Percentiles rank a stretch among this genome's conserved stretches.
Conservation (phyloP, 257 asterid species). For the Cynanchum wilfordii region DNA sequence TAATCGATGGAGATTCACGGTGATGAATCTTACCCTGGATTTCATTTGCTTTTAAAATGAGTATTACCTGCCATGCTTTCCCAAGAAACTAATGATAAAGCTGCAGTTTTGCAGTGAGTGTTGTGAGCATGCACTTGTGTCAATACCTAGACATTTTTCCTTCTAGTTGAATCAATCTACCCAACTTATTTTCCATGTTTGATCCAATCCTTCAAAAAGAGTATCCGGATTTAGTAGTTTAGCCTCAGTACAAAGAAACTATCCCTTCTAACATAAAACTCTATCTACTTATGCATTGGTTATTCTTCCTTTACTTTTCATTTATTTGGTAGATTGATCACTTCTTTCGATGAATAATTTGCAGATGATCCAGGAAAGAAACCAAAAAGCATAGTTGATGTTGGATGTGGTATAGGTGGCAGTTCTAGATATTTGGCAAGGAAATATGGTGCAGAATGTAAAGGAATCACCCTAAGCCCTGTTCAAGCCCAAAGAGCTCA, state of each 20-base stretch:
- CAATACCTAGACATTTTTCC: neutral
- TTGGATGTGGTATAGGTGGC: slow-evolving; percentile 98
- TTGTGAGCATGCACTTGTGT: neutral
- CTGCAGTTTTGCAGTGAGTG: neutral
- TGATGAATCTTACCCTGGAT: neutral
- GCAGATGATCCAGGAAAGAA: slow-evolving; percentile 45
- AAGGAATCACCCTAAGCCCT: slow-evolving; percentile 92
- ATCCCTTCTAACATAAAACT: neutral
- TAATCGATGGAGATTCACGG: neutral
- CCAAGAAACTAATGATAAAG: neutral
- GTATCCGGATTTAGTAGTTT: neutral
- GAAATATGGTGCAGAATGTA: slow-evolving; percentile 63
- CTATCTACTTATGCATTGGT: neutral
- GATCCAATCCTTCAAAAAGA: neutral
- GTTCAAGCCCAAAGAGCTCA: slow-evolving; percentile 95
- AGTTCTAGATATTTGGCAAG: slow-evolving; percentile 75
- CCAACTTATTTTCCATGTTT: neutral
- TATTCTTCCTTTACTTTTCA: neutral
- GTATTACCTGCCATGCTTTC: neutral
- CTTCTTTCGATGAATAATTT: neutral
- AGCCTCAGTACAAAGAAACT: neutral
- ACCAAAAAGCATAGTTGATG: slow-evolving; percentile 78
- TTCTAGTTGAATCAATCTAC: neutral
- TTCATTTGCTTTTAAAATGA: neutral
- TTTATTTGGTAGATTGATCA: neutral